Percentiles rank a stretch among this genome's conserved stretches.
These are phyloP conservation scores for Cordyceps fumosorosea DNA, from an alignment of 2,329 filamentous ascomycete genomes.

Conservation along the genomic window DNA sequence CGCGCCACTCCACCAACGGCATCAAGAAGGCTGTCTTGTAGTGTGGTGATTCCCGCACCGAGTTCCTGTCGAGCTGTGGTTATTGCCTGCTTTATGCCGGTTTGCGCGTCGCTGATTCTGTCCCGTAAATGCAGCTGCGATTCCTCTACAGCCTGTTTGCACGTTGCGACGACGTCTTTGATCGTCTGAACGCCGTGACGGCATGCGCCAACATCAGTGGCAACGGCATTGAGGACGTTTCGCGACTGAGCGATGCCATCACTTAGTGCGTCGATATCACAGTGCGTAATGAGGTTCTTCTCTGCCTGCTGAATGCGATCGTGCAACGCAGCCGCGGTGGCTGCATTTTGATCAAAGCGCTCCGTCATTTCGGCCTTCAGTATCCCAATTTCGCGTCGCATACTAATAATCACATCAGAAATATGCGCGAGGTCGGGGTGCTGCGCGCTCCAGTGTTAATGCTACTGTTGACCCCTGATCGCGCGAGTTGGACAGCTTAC, in stretches of 20 bases:
- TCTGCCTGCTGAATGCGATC: neutral
- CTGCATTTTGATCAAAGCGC: neutral
- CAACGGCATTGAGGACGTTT: neutral
- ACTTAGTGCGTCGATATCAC: neutral
- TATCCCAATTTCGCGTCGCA: neutral
- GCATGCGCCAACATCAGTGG: neutral
- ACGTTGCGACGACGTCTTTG: neutral
- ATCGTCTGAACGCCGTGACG: neutral
- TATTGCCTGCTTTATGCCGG: neutral
- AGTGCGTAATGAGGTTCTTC: neutral
- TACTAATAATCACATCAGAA: neutral
- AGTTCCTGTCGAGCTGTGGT: neutral
- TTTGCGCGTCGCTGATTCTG: neutral
- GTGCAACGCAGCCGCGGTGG: neutral
- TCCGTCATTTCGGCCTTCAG: neutral
- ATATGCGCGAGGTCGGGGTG: neutral
- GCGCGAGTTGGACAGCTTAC: neutral
- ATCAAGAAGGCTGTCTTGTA: neutral
- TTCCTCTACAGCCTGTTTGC: neutral
- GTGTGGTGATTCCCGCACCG: neutral
- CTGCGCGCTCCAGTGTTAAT: neutral
- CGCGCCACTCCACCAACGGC: neutral
- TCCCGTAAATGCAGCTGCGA: neutral
- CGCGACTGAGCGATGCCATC: neutral
- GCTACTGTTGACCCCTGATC: neutral